phyloP scores from a whole-genome alignment of 257 asterid species.

The Przewalskia tangutica region DNA sequence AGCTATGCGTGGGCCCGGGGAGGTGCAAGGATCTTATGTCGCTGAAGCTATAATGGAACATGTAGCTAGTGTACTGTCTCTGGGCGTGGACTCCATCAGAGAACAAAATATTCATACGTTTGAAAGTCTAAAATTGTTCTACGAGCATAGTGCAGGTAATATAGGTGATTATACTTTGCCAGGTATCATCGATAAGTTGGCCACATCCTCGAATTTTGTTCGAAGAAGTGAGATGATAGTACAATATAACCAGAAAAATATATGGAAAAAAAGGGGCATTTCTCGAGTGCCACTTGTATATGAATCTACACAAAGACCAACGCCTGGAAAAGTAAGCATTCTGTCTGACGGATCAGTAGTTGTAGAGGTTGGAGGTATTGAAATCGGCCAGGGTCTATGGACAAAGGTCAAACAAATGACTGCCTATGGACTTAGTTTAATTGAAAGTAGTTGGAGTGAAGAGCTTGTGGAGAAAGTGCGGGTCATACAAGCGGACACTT shows the following conservation, averaged over 20 bases:
- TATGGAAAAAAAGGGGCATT: conserved; percentile 65
- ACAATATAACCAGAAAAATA: conserved; percentile 27
- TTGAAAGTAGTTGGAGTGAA: conserved; percentile 39
- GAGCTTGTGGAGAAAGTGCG: conserved; percentile 53
- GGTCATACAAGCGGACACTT: conserved; percentile 59
- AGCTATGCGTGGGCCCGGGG: conserved; percentile 80
- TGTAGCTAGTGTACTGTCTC: conserved; percentile 40
- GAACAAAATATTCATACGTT: conserved; percentile 42
- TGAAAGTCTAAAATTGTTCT: conserved; percentile 43
- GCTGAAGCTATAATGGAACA: conserved; percentile 69
- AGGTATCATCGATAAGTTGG: conserved; percentile 43
- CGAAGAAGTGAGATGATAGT: conserved; percentile 28
- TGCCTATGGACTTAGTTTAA: conserved; percentile 48
- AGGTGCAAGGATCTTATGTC: conserved; percentile 57
- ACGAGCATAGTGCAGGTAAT: conserved; percentile 29
- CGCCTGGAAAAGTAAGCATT: conserved; percentile 67
- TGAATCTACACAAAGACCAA: conserved; percentile 27
- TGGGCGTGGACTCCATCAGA: conserved; percentile 46
- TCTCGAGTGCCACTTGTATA: conserved; percentile 58
- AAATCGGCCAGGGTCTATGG: conserved; percentile 74
- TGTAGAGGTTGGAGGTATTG: conserved; percentile 77
- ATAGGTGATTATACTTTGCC: conserved; percentile 41
- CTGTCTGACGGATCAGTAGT: conserved; percentile 58
- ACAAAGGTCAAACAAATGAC: conserved; percentile 67
- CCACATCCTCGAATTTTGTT: conserved; percentile 23